phyloP scores from a whole-genome alignment of 2,329 filamentous ascomycete species.

The Botryotinia convoluta region DNA sequence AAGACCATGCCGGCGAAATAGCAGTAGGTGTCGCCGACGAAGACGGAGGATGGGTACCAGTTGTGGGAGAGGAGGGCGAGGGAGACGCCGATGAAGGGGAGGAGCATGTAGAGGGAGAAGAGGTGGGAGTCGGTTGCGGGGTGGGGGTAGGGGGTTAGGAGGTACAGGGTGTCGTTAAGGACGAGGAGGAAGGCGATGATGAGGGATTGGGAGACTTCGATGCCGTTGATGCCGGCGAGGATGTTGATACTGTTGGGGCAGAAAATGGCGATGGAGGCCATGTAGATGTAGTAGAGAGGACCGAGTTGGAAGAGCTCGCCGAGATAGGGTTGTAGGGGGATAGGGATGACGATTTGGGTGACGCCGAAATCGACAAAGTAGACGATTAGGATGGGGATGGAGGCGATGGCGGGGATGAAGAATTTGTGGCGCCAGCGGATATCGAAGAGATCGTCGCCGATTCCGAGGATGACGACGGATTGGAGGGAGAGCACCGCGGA shows the following conservation, averaged over 20 bases:
- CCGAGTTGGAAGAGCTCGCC: conserved; percentile 78
- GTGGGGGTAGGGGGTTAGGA: conserved; percentile 79
- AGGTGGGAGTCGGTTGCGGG: conserved; percentile 94
- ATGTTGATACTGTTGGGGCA: conserved; percentile 99
- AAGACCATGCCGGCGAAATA: conserved; percentile 99
- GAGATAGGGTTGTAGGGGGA: conserved; percentile 78
- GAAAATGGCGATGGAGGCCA: conserved; percentile 95
- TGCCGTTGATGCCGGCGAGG: conserved; percentile 97
- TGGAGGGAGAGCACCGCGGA: conserved; percentile 92
- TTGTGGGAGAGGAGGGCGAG: conserved; percentile 85
- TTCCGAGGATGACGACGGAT: conserved; percentile 83
- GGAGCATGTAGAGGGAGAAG: conserved; percentile 90
- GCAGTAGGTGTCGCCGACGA: conserved; percentile 98
- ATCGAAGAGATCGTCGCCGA: conserved; percentile 95
- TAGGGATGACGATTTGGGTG: conserved; percentile 88
- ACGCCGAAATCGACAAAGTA: conserved; percentile 99
- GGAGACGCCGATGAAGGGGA: conserved; percentile 93
- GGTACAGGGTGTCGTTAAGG: conserved; percentile 85
- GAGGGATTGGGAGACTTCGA: conserved; percentile 92
- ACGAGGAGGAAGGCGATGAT: conserved; percentile 82
- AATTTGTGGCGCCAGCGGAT: conserved; percentile 99
- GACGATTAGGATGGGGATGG: conserved; percentile 89
- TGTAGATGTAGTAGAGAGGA: conserved; percentile 88
- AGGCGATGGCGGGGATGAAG: conserved; percentile 91
- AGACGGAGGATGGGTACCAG: conserved; percentile 92